Conservation (phyloP, 139 green algal species). For the Edaphochlamys debaryana region DNA sequence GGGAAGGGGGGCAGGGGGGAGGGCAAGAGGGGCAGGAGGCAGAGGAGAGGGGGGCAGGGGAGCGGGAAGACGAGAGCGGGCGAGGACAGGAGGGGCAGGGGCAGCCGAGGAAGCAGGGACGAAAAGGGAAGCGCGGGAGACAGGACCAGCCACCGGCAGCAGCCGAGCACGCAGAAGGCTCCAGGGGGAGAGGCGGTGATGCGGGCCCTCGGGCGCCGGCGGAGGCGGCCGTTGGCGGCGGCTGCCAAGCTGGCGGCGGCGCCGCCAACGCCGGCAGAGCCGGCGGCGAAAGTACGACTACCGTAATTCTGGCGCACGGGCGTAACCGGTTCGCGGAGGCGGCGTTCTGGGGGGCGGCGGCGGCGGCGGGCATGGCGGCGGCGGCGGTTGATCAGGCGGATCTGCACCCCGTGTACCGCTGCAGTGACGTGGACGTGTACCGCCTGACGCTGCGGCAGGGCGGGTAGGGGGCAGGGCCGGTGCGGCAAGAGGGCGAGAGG, state of each 20-base stretch:
- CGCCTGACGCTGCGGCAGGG: slow-evolving; percentile 8
- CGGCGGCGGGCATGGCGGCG: slow-evolving; percentile 14
- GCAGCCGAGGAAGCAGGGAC: too few relatives aligned
- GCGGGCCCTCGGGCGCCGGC: background rate
- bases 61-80: too few relatives aligned
- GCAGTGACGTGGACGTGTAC: slow-evolving; percentile 66
- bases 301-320: slow-evolving; percentile 55
- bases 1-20: background rate
- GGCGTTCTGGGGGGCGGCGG: slow-evolving; percentile 45
- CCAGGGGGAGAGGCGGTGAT: too few relatives aligned
- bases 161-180: too few relatives aligned
- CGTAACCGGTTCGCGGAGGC: slow-evolving; percentile 62
- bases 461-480: background rate
- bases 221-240: background rate
- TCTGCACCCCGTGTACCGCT: slow-evolving; percentile 65
- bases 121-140: too few relatives aligned
- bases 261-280: too few relatives aligned
- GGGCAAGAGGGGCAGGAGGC: too few relatives aligned
- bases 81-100: too few relatives aligned
- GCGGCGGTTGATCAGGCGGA: slow-evolving; percentile 35
- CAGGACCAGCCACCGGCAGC: too few relatives aligned
- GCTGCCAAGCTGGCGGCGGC: background rate
- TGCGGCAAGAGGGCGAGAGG: too few relatives aligned
- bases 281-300: background rate
- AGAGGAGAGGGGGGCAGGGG: background rate